Evolutionary conservation across 164 flowering plant species (phyloP).

Genomic region (Vitis rupestris): DNA sequence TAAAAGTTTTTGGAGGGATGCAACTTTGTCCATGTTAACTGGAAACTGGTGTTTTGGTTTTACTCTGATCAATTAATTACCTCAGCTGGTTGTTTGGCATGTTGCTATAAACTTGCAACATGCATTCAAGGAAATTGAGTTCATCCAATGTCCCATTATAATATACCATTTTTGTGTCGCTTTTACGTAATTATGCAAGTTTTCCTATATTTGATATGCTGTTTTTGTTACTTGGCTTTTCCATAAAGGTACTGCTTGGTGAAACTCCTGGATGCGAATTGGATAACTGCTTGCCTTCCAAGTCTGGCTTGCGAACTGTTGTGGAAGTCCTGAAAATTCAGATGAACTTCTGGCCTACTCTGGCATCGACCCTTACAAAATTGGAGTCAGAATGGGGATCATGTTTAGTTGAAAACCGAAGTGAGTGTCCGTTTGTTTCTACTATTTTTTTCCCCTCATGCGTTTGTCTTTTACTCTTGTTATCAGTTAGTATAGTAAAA

Average conservation of each 20-base stretch:
- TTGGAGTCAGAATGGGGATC: conserved; percentile 56
- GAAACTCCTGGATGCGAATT: conserved; percentile 46
- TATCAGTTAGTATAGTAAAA: neutral
- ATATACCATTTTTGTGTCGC: no score
- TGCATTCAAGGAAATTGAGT: no score
- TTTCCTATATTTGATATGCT: neutral
- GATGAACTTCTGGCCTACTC: conserved; percentile 69
- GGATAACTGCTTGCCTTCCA: conserved; percentile 50
- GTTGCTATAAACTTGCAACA: no score
- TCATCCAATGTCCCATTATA: no score
- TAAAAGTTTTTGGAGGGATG: no score
- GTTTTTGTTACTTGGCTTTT: conserved; percentile 11
- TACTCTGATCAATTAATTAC: neutral
- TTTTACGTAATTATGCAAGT: no score
- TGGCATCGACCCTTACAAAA: conserved; percentile 36
- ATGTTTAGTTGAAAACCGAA: conserved; percentile 27
- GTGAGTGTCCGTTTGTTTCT: conserved; percentile 36
- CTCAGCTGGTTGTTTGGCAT: neutral
- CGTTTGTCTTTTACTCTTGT: neutral
- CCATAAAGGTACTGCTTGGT: conserved; percentile 80
- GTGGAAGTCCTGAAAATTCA: conserved; percentile 79
- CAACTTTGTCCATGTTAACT: no score
- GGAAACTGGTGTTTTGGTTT: neutral
- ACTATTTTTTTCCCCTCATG: neutral
- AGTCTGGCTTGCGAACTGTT: conserved; percentile 62